Conservation (phyloP, 1,139 yeast genomes). For the Blastobotrys serpentis region DNA sequence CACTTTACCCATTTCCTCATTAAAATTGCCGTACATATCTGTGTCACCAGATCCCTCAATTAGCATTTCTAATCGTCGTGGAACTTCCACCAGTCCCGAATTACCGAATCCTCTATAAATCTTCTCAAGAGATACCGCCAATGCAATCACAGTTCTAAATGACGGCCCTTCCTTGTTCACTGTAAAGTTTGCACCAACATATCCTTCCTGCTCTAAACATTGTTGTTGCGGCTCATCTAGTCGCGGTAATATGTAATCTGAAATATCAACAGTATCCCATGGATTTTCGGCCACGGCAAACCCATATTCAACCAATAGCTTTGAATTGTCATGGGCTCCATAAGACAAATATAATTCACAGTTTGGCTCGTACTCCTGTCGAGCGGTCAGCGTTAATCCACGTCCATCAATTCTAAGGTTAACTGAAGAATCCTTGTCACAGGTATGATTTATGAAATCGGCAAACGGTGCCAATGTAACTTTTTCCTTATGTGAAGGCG, state of each 20-base stretch:
- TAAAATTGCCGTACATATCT: conserved; percentile 51
- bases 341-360: conserved; percentile 73
- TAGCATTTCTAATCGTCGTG: conserved; percentile 44
- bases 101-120: neutral
- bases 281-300: conserved; percentile 57
- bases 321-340: conserved; percentile 85
- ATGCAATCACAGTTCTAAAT: conserved; percentile 71
- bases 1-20: conserved; percentile 44
- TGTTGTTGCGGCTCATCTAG: conserved; percentile 44
- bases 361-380: conserved; percentile 38
- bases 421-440: conserved; percentile 46
- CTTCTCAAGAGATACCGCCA: conserved; percentile 47
- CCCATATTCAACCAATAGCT: conserved; percentile 83
- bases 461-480: conserved; percentile 91
- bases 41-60: conserved; percentile 56
- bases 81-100: conserved; percentile 10
- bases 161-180: conserved; percentile 54
- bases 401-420: conserved; percentile 46
- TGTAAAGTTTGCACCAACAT: conserved; percentile 77
- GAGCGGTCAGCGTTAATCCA: conserved; percentile 49
- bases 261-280: conserved; percentile 72
- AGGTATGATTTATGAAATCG: conserved; percentile 80
- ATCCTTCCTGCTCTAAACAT: conserved; percentile 53
- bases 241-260: conserved; percentile 43
- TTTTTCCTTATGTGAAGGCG: conserved; percentile 51